phyloP scores from a whole-genome alignment of 495 filamentous ascomycete species.

The Cercophora scortea region DNA sequence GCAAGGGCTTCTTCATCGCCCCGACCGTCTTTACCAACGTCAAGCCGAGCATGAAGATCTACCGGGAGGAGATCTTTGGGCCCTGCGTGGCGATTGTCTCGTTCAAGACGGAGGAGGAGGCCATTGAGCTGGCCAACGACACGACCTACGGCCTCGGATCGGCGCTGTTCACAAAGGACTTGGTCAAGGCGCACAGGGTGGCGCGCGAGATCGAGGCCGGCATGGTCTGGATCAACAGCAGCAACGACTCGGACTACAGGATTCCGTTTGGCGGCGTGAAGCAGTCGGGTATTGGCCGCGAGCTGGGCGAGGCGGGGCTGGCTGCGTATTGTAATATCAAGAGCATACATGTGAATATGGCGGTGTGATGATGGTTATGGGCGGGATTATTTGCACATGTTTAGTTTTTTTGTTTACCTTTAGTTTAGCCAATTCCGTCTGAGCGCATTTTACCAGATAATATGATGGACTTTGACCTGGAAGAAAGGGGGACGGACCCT shows the following conservation, averaged over 20 bases:
- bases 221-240: conserved; percentile 97
- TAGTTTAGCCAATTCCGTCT: too few relatives aligned
- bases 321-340: conserved; percentile 76
- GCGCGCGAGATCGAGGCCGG: conserved; percentile 82
- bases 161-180: conserved; percentile 76
- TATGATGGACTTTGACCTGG: too few relatives aligned
- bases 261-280: conserved; percentile 92
- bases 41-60: conserved; percentile 76
- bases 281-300: conserved; percentile 87
- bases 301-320: conserved; percentile 79
- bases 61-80: conserved; percentile 89
- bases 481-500: too few relatives aligned
- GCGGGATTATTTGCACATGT: too few relatives aligned
- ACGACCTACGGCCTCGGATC: conserved; percentile 84
- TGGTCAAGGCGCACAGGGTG: conserved; percentile 74
- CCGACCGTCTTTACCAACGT: conserved; percentile 92
- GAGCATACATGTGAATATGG: conserved; percentile 72
- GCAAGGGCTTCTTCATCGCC: conserved; percentile 59
- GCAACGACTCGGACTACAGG: conserved; percentile 65
- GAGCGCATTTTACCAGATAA: too few relatives aligned
- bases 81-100: conserved; percentile 78
- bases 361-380: conserved; percentile 8
- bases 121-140: conserved; percentile 75
- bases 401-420: too few relatives aligned
- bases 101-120: conserved; percentile 83